phyloP scores from a whole-genome alignment of 2,329 filamentous ascomycete genomes.

The Fusarium sp. region DNA sequence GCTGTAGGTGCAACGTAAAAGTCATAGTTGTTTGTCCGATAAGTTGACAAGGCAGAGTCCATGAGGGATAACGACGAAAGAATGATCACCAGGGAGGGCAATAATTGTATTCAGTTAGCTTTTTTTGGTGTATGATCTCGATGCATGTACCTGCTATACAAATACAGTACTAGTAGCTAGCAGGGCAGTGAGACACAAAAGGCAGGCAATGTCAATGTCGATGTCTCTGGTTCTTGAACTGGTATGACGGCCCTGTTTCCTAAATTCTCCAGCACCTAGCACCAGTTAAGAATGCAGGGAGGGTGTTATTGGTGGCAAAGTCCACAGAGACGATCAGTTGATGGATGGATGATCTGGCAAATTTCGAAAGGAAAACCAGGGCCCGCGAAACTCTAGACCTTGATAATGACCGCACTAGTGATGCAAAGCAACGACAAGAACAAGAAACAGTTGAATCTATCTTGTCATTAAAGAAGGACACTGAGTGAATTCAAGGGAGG shows the following conservation, averaged over 20 bases:
- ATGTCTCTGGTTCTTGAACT: constrained; percentile 22
- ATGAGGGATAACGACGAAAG: not conserved
- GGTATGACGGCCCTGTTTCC: constrained; percentile 25
- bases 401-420: constrained; percentile 13
- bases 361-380: constrained; percentile 1
- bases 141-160: not conserved
- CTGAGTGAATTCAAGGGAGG: constrained; percentile 8
- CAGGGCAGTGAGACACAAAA: constrained; percentile 27
- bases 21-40: not conserved
- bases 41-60: not conserved
- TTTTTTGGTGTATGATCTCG: constrained; percentile 5
- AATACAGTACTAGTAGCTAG: constrained; percentile 4
- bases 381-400: constrained; percentile 3
- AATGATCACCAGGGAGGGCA: constrained; percentile 12
- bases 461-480: constrained; percentile 1
- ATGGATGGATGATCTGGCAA: constrained; percentile 10
- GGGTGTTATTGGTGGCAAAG: constrained; percentile 26
- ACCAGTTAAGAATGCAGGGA: constrained; percentile 25
- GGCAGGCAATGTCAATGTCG: constrained; percentile 6
- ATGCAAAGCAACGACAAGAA: constrained; percentile 9
- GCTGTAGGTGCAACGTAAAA: not conserved
- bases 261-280: constrained; percentile 7
- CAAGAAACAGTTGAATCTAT: not conserved
- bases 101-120: constrained; percentile 1
- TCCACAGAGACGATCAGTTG: constrained; percentile 16